Conservation (phyloP, 371 early-diverging fungal species). For the Rhizopus arrhizus region DNA sequence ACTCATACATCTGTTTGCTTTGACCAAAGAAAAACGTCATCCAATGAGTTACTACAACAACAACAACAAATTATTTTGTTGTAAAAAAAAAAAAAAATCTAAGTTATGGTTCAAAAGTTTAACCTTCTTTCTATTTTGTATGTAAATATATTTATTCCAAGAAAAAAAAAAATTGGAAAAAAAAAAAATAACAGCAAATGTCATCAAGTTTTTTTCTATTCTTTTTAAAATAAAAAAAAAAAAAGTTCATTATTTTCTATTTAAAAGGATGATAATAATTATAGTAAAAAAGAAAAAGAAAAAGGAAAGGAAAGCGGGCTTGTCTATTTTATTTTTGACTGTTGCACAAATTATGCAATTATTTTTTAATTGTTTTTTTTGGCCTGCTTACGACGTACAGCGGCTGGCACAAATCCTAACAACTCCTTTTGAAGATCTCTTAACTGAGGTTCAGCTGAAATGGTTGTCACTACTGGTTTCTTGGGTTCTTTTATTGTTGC, state of each 20-base stretch:
- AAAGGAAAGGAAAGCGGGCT: not conserved
- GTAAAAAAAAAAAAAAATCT: no score
- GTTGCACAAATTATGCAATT: conserved; percentile 3
- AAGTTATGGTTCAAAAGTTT: no score
- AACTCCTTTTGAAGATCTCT: conserved; percentile 67
- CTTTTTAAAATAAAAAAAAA: no score
- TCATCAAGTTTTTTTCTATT: no score
- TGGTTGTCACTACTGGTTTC: conserved; percentile 43
- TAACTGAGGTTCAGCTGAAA: conserved; percentile 66
- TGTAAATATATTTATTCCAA: no score
- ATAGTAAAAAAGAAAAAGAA: not conserved
- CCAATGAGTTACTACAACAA: not conserved
- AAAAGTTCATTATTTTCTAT: not conserved
- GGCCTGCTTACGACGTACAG: conserved; percentile 59
- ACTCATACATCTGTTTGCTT: not conserved
- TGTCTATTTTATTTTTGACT: conserved; percentile 1
- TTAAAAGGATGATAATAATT: no score
- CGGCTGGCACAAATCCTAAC: conserved; percentile 63
- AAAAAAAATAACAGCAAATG: no score
- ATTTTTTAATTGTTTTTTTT: conserved; percentile 34
- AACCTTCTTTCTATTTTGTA: no score
- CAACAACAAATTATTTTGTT: not conserved
- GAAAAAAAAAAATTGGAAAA: no score
- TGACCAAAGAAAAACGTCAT: not conserved
- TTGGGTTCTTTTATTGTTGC: not conserved